Evolutionary conservation across 441 rosid species (phyloP).

Genomic region (Gossypium lobatum): DNA sequence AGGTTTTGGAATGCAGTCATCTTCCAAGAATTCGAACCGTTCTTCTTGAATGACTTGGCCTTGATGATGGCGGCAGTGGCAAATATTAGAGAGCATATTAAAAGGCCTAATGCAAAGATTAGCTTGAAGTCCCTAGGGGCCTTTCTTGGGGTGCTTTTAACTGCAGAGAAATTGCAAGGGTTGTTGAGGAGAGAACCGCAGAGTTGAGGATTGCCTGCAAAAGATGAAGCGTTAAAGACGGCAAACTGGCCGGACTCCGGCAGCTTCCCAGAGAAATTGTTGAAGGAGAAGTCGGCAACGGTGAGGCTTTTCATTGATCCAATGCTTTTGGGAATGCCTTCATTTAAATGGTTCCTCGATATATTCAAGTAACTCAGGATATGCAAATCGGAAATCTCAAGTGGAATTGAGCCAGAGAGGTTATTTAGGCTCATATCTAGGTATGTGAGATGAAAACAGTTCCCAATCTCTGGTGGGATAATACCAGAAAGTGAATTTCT

Average conservation of each 20-base stretch:
- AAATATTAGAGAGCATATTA: slow-evolving; percentile 37
- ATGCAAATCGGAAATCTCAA: slow-evolving; percentile 29
- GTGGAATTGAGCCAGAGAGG: slow-evolving; percentile 46
- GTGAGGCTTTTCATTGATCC: slow-evolving; percentile 44
- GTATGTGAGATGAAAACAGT: slow-evolving; percentile 38
- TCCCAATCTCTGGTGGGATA: slow-evolving; percentile 39
- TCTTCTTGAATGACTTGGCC: slow-evolving; percentile 38
- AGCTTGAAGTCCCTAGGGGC: slow-evolving; percentile 31
- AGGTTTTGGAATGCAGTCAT: slow-evolving; percentile 49
- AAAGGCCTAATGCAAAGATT: slow-evolving; percentile 37
- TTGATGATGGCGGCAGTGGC: slow-evolving; percentile 39
- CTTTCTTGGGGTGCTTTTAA: slow-evolving; percentile 19
- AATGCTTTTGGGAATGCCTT: slow-evolving; percentile 32
- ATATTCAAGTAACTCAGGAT: slow-evolving; percentile 46
- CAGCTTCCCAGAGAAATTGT: slow-evolving; percentile 43
- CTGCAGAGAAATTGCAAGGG: slow-evolving; percentile 36
- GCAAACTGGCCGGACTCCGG: slow-evolving; percentile 44
- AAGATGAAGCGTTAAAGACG: slow-evolving; percentile 41
- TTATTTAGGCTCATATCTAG: slow-evolving; percentile 48
- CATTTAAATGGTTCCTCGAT: slow-evolving; percentile 40
- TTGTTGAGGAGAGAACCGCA: slow-evolving; percentile 42
- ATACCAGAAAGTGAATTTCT: slow-evolving; percentile 35
- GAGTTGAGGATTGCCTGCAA: slow-evolving; percentile 50
- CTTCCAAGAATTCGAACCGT: slow-evolving; percentile 34
- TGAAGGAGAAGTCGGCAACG: slow-evolving; percentile 47